Base-by-base conservation (phyloP, 352 stramenopile genomes). In the Pythium brachiatum region DNA sequence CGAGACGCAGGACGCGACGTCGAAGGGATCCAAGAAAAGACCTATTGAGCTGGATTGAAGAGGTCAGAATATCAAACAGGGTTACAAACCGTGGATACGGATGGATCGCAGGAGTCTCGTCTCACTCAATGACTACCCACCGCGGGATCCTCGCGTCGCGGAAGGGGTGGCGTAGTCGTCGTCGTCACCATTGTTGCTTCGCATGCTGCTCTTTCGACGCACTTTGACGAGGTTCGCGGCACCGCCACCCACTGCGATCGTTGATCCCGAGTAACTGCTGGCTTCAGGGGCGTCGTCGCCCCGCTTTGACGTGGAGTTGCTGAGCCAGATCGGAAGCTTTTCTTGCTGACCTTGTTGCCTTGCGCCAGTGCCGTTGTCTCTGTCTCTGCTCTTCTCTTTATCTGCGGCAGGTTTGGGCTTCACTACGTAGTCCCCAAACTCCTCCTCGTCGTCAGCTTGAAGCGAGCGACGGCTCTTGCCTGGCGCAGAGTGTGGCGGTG, bases 201-300 rank as follows among this genome's bases (percentile, higher is more conserved):
- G 72, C 23, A 76, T 60, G 25, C 66, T 75, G 57, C 71, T 90
- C 52, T 88, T 88, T 32, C 80, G 78, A 4, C 81, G 68, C 43
- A 86, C 79, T 68, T 92, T 92, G 65, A 90, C 71, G 2, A 92
- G 66, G 3, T 83, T 82, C 9, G 75, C 77, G 0, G 78, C 78
- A 7, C 83, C 83, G n/a, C 78, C 79, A 9, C 73, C 78, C 7
- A 84, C 73, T 23, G 75, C 50, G 38, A 64, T 60, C 5, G 26
- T 53, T 23, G 52, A 57, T 6, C 57, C 38, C n/a, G 48, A 43
- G 20, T 31, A 62, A 29, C 48, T 62, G 43, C 38, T 65, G 7
- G 15, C 26, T n/a, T 67, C 60, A 0, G 53, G 43, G 0, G 27
- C 25, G 12, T 41, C 51, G 25, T 62, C 53, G 13, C 21, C 50